phyloP scores from a whole-genome alignment of 192 early-diverging fungal genomes.

The Rhizoclosmatium sp. region DNA sequence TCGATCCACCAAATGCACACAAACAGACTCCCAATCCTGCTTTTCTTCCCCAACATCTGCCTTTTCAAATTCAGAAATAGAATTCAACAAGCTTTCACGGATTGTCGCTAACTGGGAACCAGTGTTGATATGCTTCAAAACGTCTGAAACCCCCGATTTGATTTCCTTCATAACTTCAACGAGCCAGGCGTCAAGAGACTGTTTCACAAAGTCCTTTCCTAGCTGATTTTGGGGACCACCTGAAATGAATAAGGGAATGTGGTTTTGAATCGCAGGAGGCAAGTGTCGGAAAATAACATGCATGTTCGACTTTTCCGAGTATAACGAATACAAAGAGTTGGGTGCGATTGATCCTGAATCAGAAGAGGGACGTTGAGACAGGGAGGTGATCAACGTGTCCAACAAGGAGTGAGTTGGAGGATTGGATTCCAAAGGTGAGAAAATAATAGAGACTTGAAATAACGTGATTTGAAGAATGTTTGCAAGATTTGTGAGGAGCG shows the following conservation, averaged over 20 bases:
- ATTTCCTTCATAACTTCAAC: slow-evolving; percentile 9
- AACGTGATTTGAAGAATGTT: slow-evolving; percentile 35
- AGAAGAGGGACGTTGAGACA: not conserved
- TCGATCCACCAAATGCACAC: slow-evolving; percentile 22
- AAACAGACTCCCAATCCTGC: not conserved
- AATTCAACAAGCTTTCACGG: slow-evolving; percentile 25
- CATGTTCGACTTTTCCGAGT: slow-evolving; percentile 51
- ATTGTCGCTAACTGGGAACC: slow-evolving; percentile 25
- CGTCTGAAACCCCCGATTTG: not conserved
- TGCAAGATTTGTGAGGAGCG: slow-evolving; percentile 36
- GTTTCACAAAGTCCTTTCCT: not conserved
- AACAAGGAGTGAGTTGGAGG: not conserved
- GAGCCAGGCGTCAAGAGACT: slow-evolving; percentile 8
- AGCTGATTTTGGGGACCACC: not conserved
- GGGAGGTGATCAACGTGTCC: not conserved
- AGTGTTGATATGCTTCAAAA: slow-evolving; percentile 11
- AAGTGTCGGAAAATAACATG: slow-evolving; percentile 44
- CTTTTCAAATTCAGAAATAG: slow-evolving; percentile 18
- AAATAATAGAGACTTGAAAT: slow-evolving; percentile 20
- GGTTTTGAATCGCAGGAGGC: slow-evolving; percentile 39
- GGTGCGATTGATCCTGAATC: not conserved
- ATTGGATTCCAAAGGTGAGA: slow-evolving; percentile 19
- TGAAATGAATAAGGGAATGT: slow-evolving; percentile 35
- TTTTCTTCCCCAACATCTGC: not conserved
- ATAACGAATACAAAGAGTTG: slow-evolving; percentile 23